phyloP scores from a whole-genome alignment of 2,329 filamentous ascomycete species.

The Xylaria arbuscula region DNA sequence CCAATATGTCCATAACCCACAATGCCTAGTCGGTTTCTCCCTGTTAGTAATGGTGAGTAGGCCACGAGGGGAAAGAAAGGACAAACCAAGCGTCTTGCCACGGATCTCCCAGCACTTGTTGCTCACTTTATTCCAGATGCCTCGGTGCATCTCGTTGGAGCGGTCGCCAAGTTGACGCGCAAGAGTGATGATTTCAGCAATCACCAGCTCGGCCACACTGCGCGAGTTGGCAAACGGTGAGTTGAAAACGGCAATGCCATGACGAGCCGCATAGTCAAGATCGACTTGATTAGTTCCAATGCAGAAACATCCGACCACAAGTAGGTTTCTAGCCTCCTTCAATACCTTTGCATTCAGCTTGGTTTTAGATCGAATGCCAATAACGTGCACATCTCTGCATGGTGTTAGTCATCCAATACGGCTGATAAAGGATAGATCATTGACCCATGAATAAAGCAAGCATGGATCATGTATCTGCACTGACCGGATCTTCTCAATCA shows the following conservation, averaged over 20 bases:
- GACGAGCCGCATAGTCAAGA: conserved; percentile 81
- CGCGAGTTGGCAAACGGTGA: conserved; percentile 98
- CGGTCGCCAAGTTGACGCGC: conserved; percentile 94
- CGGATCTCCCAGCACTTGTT: conserved; percentile 97
- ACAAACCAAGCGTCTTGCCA: conserved; percentile 88
- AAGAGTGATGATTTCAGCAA: conserved; percentile 90
- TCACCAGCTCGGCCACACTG: conserved; percentile 95
- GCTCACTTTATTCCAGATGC: conserved; percentile 98
- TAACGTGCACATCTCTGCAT: conserved; percentile 88
- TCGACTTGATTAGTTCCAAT: conserved; percentile 98
- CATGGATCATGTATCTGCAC: conserved; percentile 44
- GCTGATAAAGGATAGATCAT: not conserved
- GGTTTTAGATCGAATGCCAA: conserved; percentile 98
- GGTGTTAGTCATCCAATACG: conserved; percentile 22
- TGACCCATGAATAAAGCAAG: not conserved
- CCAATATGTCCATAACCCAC: conserved; percentile 98
- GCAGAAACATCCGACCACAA: conserved; percentile 98
- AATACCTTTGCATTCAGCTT: conserved; percentile 89
- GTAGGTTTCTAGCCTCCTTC: conserved; percentile 88
- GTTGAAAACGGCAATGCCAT: conserved; percentile 98
- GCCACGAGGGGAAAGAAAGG: not conserved
- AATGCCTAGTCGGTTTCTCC: conserved; percentile 68
- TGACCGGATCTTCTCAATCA: conserved; percentile 96
- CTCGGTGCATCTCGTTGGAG: conserved; percentile 91
- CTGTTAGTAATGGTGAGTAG: conserved; percentile 16